Base-by-base conservation (phyloP, 169 alveolate species). In the Eimeria mitis region DNA sequence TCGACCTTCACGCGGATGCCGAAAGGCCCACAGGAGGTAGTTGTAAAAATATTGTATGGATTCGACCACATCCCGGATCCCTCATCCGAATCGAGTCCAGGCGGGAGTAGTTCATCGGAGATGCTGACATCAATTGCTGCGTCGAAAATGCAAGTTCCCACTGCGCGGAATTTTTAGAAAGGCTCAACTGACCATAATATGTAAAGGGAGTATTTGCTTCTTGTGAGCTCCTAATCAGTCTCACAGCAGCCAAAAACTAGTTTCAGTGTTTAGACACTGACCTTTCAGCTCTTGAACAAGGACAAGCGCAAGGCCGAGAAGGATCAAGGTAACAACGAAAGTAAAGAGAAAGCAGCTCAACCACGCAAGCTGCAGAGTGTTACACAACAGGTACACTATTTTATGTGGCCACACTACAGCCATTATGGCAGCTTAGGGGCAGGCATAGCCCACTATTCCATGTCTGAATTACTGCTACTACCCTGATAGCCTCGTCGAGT, bases 11-110 rank as follows among this genome's bases (percentile, higher is more conserved):
- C 78, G 42, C 94, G 40, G 61, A 65, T 89, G 56, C 76, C 89
- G 61, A 56, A 31, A n/a, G 83, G 65, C 88, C 96, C 96, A 49
- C 96, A 94, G 47, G 94, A 37, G 25, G 96, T 94, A 65, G 96
- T 94, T 52, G 89, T 88, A 78, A 88, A 73, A 59, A 94, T 65
- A 54, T 68, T 81, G n/a, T 83, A 94, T 5, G 96, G 96, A 42
- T 63, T 94, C 34, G 89, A 75, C 96, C 81, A 84, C 49, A 25
- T 47, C 61, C 47, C 70, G 9, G 59, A 25, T 25, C 94, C 94
- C 8, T 52, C 40, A 23, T 59, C 91, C 59, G 63, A 61, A 23
- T 59, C 90, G 13, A 31, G 31, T 4, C 75, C 90, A 56, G 90
- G 73, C 13, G 49, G 19, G 37, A 13, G 40, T 42, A 25, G 47